Evolutionary conservation across 2,329 filamentous ascomycete species (phyloP).

Genomic region (Pseudogymnoascus pannorum): DNA sequence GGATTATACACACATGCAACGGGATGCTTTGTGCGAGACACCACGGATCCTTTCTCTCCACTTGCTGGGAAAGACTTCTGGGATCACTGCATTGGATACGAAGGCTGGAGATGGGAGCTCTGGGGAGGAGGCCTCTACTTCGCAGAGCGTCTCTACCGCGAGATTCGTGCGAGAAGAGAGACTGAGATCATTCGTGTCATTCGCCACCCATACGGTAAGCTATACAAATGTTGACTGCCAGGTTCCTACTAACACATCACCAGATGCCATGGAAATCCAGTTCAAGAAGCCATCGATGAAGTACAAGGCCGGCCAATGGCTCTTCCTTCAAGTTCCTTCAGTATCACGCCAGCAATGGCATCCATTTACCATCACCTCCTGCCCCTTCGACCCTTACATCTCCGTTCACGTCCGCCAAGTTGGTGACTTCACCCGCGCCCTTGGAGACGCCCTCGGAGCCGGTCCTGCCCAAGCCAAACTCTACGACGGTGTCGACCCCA

Average conservation of each 20-base stretch:
- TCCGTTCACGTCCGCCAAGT: conserved; percentile 94
- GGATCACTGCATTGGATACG: conserved; percentile 88
- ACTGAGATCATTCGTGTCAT: conserved; percentile 92
- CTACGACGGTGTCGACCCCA: conserved; percentile 82
- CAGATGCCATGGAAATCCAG: conserved; percentile 93
- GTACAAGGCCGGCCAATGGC: conserved; percentile 98
- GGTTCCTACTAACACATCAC: conserved; percentile 24
- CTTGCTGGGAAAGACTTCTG: conserved; percentile 79
- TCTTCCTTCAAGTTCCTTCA: conserved; percentile 88
- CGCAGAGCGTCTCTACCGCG: conserved; percentile 80
- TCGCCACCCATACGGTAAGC: conserved; percentile 83
- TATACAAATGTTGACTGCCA: neutral
- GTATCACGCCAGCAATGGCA: conserved; percentile 93
- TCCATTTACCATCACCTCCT: conserved; percentile 97
- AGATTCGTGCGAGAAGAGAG: conserved; percentile 73
- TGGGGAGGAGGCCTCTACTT: conserved; percentile 81
- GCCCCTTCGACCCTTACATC: conserved; percentile 90
- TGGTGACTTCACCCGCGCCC: conserved; percentile 86
- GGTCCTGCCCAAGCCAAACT: conserved; percentile 81
- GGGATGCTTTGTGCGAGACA: conserved; percentile 92
- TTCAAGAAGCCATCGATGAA: conserved; percentile 94
- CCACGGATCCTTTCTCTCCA: conserved; percentile 63
- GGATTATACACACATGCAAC: conserved; percentile 93
- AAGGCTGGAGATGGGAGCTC: conserved; percentile 96
- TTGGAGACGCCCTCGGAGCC: conserved; percentile 93